Evolutionary conservation across 768 basidiomycete species (phyloP), one percentile per base, ranked within the genome.

Genomic region (Termitomyces bulborhizus): DNA sequence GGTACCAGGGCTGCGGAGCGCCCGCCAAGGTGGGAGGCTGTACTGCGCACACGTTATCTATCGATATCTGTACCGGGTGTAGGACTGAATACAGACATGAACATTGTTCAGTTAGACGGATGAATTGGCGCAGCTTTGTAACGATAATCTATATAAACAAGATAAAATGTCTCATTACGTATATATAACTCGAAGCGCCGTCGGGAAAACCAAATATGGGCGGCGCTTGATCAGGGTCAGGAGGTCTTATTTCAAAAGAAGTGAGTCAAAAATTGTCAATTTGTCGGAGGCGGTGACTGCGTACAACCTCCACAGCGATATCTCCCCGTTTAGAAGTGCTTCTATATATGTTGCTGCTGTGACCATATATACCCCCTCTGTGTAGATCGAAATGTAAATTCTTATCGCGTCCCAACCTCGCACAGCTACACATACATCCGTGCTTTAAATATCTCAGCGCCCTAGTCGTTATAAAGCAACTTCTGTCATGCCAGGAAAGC

Each of bases 401-500:
- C 26, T 15, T 24, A 51, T 41, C 46, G 53, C 31, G 40, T 29
- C 45, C 49, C 13, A 11, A 24, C 42, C 13, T 40, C 49, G 52
- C 57, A 46, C 40, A 39, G 18, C 40, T 15, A 18, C 53, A 49
- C 21, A 34, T 40, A 46, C 48, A 41, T 42, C 26, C 53, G 47
- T 42, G 42, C 55, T 50, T 29, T 40, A n/a, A 26, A 27, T 15
- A 39, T 27, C 36, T 21, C 21, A 21, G 21, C 21, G n/a, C n/a
- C n/a, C n/a, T n/a, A n/a, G n/a, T n/a, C n/a, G n/a, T n/a, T n/a
- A n/a, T n/a, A n/a, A 21, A 21, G 21, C 21, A 21, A 21, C 37
- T 50, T 45, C 53, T 27, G 59, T 57, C 42, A 69, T 68, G 69
- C 66, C 69, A 6, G 68, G 65, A 39, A 68, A 64, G 56, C 64